Conservation (phyloP, 176 grass and related monocot genomes). For the Zoysia pacifica region DNA sequence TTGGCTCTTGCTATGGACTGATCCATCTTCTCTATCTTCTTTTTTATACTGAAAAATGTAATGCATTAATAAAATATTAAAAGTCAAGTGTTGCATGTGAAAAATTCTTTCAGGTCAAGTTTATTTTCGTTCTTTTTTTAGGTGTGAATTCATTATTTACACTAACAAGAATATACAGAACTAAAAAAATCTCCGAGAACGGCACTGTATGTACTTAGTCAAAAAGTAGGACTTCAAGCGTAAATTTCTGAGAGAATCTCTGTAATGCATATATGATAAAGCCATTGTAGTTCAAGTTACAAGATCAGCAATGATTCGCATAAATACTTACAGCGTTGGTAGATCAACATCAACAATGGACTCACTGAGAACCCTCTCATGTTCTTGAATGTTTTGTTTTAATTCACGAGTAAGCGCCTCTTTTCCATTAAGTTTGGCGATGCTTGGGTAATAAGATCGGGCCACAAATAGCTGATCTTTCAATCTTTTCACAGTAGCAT, state of each 20-base stretch:
- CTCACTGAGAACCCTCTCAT: conserved; percentile 90
- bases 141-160: conserved; percentile 11
- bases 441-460: conserved; percentile 88
- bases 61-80: not conserved
- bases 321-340: conserved; percentile 77
- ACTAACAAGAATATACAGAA: conserved; percentile 12
- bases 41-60: conserved; percentile 62
- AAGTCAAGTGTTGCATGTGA: not conserved
- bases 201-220: conserved; percentile 1
- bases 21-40: conserved; percentile 80
- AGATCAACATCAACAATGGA: conserved; percentile 92
- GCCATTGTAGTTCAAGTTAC: conserved; percentile 11
- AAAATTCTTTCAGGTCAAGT: not conserved
- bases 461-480: conserved; percentile 97
- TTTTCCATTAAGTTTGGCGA: conserved; percentile 84
- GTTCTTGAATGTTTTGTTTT: conserved; percentile 98
- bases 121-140: not conserved
- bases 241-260: not conserved
- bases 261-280: not conserved
- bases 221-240: conserved; percentile 4
- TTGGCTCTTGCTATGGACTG: conserved; percentile 67
- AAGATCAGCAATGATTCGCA: conserved; percentile 26
- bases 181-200: conserved; percentile 2
- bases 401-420: conserved; percentile 68
- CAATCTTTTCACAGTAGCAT: conserved; percentile 70